Evolutionary conservation across 306 rosid species (phyloP).

Genomic region (Prunus davidiana): DNA sequence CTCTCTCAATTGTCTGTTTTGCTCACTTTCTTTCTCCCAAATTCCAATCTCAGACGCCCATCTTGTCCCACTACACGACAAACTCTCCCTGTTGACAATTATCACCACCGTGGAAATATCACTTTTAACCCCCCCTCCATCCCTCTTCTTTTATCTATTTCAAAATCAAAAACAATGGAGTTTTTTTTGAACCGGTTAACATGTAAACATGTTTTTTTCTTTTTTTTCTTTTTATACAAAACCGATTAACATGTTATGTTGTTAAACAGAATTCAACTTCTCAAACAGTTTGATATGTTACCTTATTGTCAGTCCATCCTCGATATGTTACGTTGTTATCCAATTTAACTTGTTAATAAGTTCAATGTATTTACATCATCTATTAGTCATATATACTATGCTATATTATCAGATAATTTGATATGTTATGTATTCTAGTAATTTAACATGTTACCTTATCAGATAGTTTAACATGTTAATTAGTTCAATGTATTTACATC

Average conservation of each 20-base stretch:
- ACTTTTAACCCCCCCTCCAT: background rate
- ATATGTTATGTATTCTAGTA: no score
- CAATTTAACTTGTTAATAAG: no score
- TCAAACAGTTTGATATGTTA: background rate
- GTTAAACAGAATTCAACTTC: background rate
- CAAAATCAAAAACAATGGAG: background rate
- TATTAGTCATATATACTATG: no score
- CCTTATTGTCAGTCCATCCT: background rate
- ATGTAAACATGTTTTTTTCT: background rate
- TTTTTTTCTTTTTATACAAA: background rate
- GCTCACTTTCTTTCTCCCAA: background rate
- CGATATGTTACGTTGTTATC: no score
- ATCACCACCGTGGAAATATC: background rate
- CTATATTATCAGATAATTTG: no score
- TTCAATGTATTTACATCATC: background rate
- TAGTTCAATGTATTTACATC: background rate
- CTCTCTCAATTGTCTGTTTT: background rate
- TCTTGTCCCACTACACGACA: constrained; percentile 15
- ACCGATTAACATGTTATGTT: background rate
- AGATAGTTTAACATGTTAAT: background rate
- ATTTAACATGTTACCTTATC: background rate
- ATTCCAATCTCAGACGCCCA: background rate
- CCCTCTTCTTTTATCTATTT: background rate
- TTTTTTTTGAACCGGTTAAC: background rate
- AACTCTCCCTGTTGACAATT: background rate